Base-by-base conservation (phyloP, 495 filamentous ascomycete species). In the Diplogelasinospora grovesii region DNA sequence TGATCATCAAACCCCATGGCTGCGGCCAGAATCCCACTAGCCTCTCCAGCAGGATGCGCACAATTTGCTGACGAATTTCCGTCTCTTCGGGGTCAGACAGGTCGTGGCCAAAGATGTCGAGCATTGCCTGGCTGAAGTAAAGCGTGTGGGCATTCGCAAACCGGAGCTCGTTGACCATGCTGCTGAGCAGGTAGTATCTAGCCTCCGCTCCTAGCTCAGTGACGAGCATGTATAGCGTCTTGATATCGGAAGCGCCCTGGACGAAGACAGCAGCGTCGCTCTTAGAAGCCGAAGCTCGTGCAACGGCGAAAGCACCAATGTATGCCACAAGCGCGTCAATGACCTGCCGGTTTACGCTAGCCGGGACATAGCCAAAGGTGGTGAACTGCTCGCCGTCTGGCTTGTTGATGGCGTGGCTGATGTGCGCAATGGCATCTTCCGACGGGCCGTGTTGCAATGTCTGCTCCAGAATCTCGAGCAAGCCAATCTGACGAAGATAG, bases 1-100 rank as follows among this genome's bases (percentile, higher is more conserved):
- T 94, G 42, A 94, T 82, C 59, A 96, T 85, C 27, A 97, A 63
- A 11, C 92, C 92, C 92, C 92, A 99, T 10, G 92, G 89, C 59
- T 97, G 93, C 22, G 92, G 92, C 57, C 89, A 86, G 59, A 85
- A 86, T 13, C 89, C 86, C 36, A 90, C 78, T 34, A 95, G 64
- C 26, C 92, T 75, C 68, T 99, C 92, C 4, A 96, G 61, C 29
- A 97, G 64, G 29, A 96, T 79, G 18, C 89, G 78, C 29, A 86
- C 85, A 46, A 97, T 86, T 59, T 93, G 85, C 63, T 97, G 82
- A 21, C 88, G 82, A 36, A 95, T 80, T 39, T 92, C 86, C 2
- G 73, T 74, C 54, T 86, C 82, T 52, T 89, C 82, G 22, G 81
- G 77, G 56, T 93, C 87, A 31, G 77, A 73, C 36, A 81, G 66